Conservation (phyloP, 805 yeast genomes). For the Candida oleophila region DNA sequence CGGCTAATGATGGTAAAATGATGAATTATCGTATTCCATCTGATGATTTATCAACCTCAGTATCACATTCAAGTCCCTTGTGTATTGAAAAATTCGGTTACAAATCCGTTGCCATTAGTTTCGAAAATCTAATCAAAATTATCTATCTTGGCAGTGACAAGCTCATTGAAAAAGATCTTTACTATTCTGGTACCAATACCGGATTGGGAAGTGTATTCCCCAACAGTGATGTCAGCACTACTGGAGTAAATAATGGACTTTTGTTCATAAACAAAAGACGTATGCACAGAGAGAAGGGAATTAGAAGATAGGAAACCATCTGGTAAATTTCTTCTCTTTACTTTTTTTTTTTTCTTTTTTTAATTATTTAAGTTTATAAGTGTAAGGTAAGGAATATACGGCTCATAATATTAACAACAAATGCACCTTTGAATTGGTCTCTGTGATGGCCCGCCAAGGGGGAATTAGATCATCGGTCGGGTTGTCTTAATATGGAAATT, state of each 20-base stretch:
- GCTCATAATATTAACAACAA: too few species aligned
- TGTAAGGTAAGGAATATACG: not conserved
- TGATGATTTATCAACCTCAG: conserved; percentile 36
- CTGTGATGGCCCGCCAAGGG: too few species aligned
- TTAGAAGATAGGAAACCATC: conserved; percentile 11
- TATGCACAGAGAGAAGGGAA: conserved; percentile 19
- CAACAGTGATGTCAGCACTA: conserved; percentile 17
- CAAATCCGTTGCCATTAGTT: conserved; percentile 71
- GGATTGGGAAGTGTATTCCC: conserved; percentile 22
- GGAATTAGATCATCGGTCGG: too few species aligned
- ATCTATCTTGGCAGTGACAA: conserved; percentile 76
- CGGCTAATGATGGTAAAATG: conserved; percentile 61
- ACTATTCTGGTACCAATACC: conserved; percentile 40
- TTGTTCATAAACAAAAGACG: conserved; percentile 51
- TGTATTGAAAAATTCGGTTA: conserved; percentile 72
- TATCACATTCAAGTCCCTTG: conserved; percentile 55
- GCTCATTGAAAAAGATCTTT: conserved; percentile 57
- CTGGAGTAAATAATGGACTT: conserved; percentile 43
- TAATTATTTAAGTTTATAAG: not conserved
- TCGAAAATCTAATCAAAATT: conserved; percentile 72
- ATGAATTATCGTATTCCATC: conserved; percentile 60
- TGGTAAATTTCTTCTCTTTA: not conserved
- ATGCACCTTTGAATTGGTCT: too few species aligned
- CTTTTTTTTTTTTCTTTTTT: not conserved
- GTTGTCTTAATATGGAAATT: not conserved